These are phyloP conservation scores for Waltiozyma sp. DNA, from an alignment of 1,139 yeast species.

Conservation along the genomic window DNA sequence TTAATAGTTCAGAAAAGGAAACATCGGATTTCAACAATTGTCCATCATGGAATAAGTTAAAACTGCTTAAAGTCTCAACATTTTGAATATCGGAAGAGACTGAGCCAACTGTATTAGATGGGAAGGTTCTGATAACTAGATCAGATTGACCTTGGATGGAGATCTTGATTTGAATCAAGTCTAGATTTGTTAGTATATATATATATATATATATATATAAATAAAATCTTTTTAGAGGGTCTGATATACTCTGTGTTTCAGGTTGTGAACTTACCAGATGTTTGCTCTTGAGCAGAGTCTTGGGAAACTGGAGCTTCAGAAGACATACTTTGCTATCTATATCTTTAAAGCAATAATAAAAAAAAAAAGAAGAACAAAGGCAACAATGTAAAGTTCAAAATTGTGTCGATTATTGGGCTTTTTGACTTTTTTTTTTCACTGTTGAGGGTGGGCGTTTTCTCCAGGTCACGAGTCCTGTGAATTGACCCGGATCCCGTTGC, in stretches of 20 bases:
- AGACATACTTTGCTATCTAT: neutral
- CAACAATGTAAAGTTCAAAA: no score
- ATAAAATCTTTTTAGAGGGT: no score
- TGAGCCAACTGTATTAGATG: neutral
- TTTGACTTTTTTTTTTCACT: no score
- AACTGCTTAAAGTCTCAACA: conserved; percentile 25
- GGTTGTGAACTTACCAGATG: neutral
- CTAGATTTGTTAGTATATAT: neutral
- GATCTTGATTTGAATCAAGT: neutral
- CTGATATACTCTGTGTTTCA: no score
- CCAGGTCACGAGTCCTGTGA: neutral
- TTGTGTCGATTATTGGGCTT: no score
- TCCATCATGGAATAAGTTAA: conserved; percentile 34
- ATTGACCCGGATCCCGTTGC: neutral
- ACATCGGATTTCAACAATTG: conserved; percentile 20
- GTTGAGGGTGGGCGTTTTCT: neutral
- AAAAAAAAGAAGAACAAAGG: no score
- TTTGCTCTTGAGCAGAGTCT: neutral
- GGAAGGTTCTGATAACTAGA: neutral
- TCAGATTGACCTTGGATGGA: neutral
- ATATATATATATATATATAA: no score
- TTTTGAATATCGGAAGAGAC: neutral
- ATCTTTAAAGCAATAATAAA: neutral
- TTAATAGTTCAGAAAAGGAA: conserved; percentile 12
- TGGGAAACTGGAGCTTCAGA: neutral